Evolutionary conservation across 352 stramenopile species (phyloP).

Genomic region (Aphanomyces invadans): DNA sequence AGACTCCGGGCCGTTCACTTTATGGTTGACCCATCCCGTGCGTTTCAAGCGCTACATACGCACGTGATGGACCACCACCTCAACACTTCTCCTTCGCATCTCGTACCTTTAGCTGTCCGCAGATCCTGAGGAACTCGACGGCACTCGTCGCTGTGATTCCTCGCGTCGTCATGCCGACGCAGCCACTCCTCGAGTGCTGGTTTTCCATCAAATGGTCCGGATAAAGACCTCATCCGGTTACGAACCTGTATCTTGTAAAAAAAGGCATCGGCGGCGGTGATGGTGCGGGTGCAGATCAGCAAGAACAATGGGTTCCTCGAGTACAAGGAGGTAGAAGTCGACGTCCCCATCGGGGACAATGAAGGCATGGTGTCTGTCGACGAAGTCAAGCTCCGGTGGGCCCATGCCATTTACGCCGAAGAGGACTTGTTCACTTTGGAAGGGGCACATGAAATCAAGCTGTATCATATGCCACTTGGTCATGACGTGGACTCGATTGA

Average conservation of each 20-base stretch:
- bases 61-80: not conserved
- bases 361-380: not conserved
- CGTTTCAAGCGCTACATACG: slow-evolving; percentile 70
- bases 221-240: not conserved
- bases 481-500: slow-evolving; percentile 34
- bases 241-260: slow-evolving; percentile 6
- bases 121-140: slow-evolving; percentile 75
- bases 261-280: not conserved
- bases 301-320: slow-evolving; percentile 78
- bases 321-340: slow-evolving; percentile 41
- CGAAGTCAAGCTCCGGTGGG: slow-evolving; percentile 53
- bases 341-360: not conserved
- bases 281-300: slow-evolving; percentile 56
- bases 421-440: slow-evolving; percentile 62
- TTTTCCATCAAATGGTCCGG: not conserved
- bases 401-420: slow-evolving; percentile 53
- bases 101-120: slow-evolving; percentile 61
- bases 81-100: not conserved
- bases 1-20: slow-evolving; percentile 81
- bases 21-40: slow-evolving; percentile 90
- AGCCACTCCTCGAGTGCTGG: too few relatives aligned
- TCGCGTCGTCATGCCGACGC: slow-evolving; percentile 39
- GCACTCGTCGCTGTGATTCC: slow-evolving; percentile 56
- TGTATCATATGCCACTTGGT: slow-evolving; percentile 50
- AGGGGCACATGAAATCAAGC: slow-evolving; percentile 44